phyloP scores from a whole-genome alignment of 495 filamentous ascomycete genomes.

The Diplogelasinospora grovesii region DNA sequence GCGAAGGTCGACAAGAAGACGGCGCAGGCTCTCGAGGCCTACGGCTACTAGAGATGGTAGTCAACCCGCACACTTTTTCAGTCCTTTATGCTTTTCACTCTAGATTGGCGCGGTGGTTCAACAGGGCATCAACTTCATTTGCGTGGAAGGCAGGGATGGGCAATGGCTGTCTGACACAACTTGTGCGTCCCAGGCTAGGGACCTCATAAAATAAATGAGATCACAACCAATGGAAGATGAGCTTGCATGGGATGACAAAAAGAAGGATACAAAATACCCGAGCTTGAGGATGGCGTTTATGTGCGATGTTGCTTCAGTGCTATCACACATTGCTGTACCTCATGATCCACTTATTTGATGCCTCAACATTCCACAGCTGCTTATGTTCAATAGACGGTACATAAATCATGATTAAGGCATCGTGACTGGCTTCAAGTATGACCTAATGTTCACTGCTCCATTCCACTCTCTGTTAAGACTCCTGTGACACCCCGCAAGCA shows the following conservation, averaged over 20 bases:
- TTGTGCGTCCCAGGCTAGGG: conserved; percentile 31
- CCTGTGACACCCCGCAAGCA: too few relatives aligned
- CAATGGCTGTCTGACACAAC: conserved; percentile 30
- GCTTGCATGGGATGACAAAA: conserved; percentile 30
- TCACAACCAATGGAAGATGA: conserved; percentile 33
- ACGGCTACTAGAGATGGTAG: conserved; percentile 46
- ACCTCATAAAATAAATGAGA: conserved; percentile 33
- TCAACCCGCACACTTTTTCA: conserved; percentile 16
- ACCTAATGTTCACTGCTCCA: too few relatives aligned
- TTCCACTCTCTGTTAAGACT: too few relatives aligned
- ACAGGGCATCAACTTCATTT: conserved; percentile 36
- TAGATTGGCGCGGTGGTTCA: conserved; percentile 38
- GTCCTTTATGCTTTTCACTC: conserved; percentile 34
- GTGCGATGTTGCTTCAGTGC: too few relatives aligned
- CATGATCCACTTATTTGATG: too few relatives aligned
- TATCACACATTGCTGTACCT: too few relatives aligned
- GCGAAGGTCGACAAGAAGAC: conserved; percentile 73
- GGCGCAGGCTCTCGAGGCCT: conserved; percentile 46
- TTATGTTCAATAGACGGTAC: too few relatives aligned
- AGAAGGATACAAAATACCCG: conserved; percentile 30
- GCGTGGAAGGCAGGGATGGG: conserved; percentile 29
- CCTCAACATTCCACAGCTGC: too few relatives aligned
- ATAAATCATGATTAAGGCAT: too few relatives aligned
- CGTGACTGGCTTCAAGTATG: too few relatives aligned
- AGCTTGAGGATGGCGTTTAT: too few relatives aligned